Evolutionary conservation across 2,329 filamentous ascomycete genomes (phyloP), one percentile per base, ranked within the genome.

Genomic region (Beauveria asiatica): DNA sequence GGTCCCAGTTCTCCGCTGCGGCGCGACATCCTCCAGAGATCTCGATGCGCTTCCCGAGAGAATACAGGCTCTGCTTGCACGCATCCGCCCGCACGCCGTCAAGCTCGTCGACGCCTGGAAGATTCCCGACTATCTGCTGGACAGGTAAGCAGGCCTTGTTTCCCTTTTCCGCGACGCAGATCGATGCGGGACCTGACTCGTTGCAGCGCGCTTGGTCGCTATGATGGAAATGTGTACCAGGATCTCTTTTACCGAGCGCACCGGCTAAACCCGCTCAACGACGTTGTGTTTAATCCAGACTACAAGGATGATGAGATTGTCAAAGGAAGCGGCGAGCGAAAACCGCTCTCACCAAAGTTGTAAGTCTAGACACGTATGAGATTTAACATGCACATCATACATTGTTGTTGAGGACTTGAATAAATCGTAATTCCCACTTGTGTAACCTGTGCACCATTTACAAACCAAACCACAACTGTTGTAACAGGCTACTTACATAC

Each of bases 61-160:
- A 9, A 55, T 60, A 10, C 42, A 60, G 25, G 42, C 23, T 3
- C 42, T 60, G 19, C 76, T 92, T 5, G 83, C 86, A 61, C 85
- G 90, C 63, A 84, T 92, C 62, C 78, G 89, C 6, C 89, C 88
- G 3, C 88, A 92, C 68, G 87, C 88, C 1, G 79, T 92, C 16
- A 73, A 83, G 11, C 74, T 92, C 11, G 88, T 90, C 0, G 88
- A 92, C 67, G 77, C 85, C 0, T 92, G 88, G 89, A 82, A 83
- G 62, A 89, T 92, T 73, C 84, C 88, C 1, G 88, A 92, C 69
- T 92, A 86, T 86, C 86, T 89, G 66, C 79, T 92, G 2, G 88
- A 92, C 69, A 86, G 82, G 57, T 60, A 45, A 11, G 33, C 5
- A 49, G 7, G 6, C 6, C 4, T 13, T 5, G 0, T 51, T 10